Base-by-base conservation (phyloP, 192 early-diverging fungal species). In the Ambispora gerdemannii region DNA sequence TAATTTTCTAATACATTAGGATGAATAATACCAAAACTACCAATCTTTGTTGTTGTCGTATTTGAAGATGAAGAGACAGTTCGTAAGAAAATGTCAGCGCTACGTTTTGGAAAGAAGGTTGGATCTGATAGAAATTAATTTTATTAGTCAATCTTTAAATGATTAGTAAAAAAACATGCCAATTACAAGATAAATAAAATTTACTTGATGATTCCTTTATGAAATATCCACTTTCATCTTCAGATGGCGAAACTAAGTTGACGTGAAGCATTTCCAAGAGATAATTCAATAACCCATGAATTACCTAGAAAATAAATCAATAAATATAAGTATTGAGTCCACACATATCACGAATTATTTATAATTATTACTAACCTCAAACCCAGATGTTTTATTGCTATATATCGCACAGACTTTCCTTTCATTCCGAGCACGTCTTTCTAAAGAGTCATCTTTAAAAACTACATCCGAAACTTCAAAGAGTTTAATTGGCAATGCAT, bases 381-480 rank as follows among this genome's bases (percentile, higher is more conserved):
- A 90, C 17, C 94, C 95, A 71, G 90, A 88, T 15, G 84, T 81
- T 72, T 89, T 93, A 79, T 87, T 89, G 22, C 87, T 84, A 78
- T 94, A 98, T 27, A 93, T 82, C 8, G 89, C 91, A 59, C 91
- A 91, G 49, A 97, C 83, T 66, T 90, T 92, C 47, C 97, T 87
- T 77, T 94, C 84, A 82, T 98, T 99, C 70, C 90, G 78, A 3
- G 92, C 86, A n/a, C 89, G 81, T 65, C 92, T 83, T 73, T 94
- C 94, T 51, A 75, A 68, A 8, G 84, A 76, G 22, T 94, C 87
- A 77, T 96, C 93, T 81, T 96, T 94, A 73, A 95, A 79, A 20
- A 91, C 92, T 30, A 96, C 88, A 66, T 99, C 96, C 31, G 92
- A 93, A 33, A 98, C 94, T 77, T 99, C 97, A 75, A 99, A 99